Conservation (phyloP, 805 yeast genomes). For the Cyberlindnera galapagoensis region DNA sequence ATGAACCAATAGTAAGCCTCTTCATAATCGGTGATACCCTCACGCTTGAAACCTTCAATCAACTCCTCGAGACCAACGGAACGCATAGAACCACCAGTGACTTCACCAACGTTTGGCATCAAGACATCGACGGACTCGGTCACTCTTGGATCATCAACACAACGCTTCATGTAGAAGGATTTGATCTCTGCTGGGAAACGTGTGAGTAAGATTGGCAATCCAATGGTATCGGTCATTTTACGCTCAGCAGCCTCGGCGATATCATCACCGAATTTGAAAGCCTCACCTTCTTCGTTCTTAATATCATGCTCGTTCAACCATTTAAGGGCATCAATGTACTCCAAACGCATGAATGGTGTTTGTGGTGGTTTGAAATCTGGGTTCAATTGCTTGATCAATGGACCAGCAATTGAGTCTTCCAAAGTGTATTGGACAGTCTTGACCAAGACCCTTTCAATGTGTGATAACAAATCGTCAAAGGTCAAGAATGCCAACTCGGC, state of each 20-base stretch:
- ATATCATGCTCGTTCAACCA: conserved; percentile 97
- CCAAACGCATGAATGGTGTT: conserved; percentile 86
- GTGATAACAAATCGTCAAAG: conserved; percentile 80
- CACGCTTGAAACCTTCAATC: conserved; percentile 87
- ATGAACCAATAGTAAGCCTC: conserved; percentile 91
- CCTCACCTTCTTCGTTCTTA: conserved; percentile 89
- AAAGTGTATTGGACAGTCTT: conserved; percentile 66
- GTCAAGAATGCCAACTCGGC: conserved; percentile 84
- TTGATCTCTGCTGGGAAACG: conserved; percentile 96
- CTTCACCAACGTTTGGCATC: conserved; percentile 99
- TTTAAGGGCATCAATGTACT: conserved; percentile 82
- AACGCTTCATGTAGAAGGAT: conserved; percentile 96
- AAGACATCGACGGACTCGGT: conserved; percentile 97
- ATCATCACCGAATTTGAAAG: conserved; percentile 95
- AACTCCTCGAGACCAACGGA: conserved; percentile 76
- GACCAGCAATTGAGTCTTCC: conserved; percentile 90
- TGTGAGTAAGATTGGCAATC: conserved; percentile 85
- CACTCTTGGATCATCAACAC: conserved; percentile 84
- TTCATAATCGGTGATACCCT: conserved; percentile 58
- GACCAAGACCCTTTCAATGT: conserved; percentile 75
- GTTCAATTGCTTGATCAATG: conserved; percentile 84
- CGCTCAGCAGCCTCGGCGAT: conserved; percentile 99
- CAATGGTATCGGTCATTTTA: conserved; percentile 93
- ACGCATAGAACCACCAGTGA: conserved; percentile 99
- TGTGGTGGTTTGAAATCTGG: conserved; percentile 82